phyloP scores from a whole-genome alignment of 2,329 filamentous ascomycete genomes.

The Kalaharituber pfeilii region DNA sequence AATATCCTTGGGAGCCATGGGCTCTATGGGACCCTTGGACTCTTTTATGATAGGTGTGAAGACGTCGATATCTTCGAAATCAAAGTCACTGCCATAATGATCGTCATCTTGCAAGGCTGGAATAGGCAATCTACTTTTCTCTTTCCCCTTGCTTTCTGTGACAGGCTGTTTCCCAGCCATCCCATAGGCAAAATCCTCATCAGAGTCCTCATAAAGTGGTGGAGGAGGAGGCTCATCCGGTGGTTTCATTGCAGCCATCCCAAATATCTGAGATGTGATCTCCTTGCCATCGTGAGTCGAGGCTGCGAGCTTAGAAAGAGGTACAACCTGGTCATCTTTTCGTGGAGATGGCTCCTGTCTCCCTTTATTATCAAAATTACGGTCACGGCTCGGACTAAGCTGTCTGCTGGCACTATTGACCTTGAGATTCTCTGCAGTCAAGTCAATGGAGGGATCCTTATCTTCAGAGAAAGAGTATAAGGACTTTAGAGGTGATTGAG shows the following conservation, averaged over 20 bases:
- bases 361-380: neutral
- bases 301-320: neutral
- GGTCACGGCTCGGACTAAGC: neutral
- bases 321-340: neutral
- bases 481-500: neutral
- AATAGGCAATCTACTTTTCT: neutral
- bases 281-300: conserved; percentile 4
- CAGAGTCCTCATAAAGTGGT: neutral
- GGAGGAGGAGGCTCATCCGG: conserved; percentile 6
- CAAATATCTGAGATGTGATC: conserved; percentile 7
- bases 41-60: neutral
- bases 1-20: neutral
- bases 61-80: conserved; percentile 8
- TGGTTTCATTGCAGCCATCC: conserved; percentile 3
- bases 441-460: neutral
- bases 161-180: neutral
- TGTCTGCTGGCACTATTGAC: neutral
- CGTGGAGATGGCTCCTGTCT: neutral
- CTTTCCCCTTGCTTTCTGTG: neutral
- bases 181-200: conserved; percentile 4
- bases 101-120: conserved; percentile 17
- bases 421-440: neutral
- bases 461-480: neutral
- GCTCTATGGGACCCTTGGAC: neutral
- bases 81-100: conserved; percentile 16